Evolutionary conservation across 1,284 basidiomycete species (phyloP), one percentile per base, ranked within the genome.

Genomic region (Irpex rosettiformis): DNA sequence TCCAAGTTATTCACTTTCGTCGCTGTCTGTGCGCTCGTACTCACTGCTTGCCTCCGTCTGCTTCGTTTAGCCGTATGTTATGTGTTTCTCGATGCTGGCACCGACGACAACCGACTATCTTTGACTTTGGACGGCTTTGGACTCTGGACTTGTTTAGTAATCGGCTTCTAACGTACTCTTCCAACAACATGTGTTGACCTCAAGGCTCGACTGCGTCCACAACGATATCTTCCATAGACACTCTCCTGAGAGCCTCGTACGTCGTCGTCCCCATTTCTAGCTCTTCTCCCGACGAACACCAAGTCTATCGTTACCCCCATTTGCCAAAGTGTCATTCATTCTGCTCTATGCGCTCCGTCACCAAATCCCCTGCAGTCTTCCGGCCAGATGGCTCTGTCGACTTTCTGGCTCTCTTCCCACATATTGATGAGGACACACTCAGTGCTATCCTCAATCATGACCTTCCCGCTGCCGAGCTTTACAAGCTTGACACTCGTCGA

Each of bases 401-500:
- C 52, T 48, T 70, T 51, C 54, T 63, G 2, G 61, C 67, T 45
- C 65, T 73, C 56, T 73, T 72, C 60, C 71, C 68, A 22, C 68
- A 73, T 52, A 65, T 75, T 62, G 71, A 74, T 55, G 60, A 67
- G 54, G 69, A 70, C 55, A 63, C 66, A 30, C 67, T 75, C 54
- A 62, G 62, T 43, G 63, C 69, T 40, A 69, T 74, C 55, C 64
- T 73, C 51, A 60, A 62, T 21, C 71, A 72, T 58, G 64, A 67
- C 8, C 64, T 74, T 18, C 62, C 67, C 18, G 69, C 66, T 28
- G 62, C 63, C 28, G 69, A 70, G 54, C 54, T 72, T 43, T 74
- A 70, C 64, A 73, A 73, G 66, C 69, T 72, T 48, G 72, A 74
- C 61, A 69, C 70, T 11, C 65, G 67, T 10, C 70, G 67, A 45